phyloP scores from a whole-genome alignment of 2,329 filamentous ascomycete species.

The Didymella glomerata region DNA sequence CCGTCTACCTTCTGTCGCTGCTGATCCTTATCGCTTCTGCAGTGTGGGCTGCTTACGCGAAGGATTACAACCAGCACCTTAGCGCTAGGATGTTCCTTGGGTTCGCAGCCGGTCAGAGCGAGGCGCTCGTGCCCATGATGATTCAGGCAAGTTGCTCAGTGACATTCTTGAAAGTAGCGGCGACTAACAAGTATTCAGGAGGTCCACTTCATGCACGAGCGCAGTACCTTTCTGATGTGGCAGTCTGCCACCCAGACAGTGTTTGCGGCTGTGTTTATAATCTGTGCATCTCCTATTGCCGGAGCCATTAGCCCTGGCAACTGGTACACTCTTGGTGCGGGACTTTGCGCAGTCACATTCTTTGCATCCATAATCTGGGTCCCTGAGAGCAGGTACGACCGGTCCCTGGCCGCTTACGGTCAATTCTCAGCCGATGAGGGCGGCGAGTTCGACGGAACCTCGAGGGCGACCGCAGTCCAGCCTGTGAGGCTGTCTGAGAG shows the following conservation, averaged over 20 bases:
- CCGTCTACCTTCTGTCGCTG: not conserved
- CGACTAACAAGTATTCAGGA: not conserved
- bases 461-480: not conserved
- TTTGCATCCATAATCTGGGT: not conserved
- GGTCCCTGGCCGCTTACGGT: not conserved
- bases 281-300: not conserved
- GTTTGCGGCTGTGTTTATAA: not conserved
- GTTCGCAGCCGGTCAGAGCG: constrained; percentile 54
- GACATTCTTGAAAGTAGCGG: not conserved
- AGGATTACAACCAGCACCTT: constrained; percentile 45
- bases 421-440: not conserved
- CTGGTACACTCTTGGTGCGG: not conserved
- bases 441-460: not conserved
- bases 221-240: not conserved
- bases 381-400: not conserved
- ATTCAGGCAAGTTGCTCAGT: constrained; percentile 27
- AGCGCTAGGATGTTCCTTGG: constrained; percentile 52
- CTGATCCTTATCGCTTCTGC: not conserved
- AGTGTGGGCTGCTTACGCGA: not conserved
- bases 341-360: not conserved
- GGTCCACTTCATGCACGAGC: not conserved
- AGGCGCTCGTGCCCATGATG: constrained; percentile 56
- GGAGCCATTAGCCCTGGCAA: not conserved
- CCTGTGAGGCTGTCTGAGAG: not conserved
- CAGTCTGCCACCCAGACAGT: not conserved